Percentiles rank a stretch among this genome's conserved stretches.
These are phyloP conservation scores for Sporothrix globosa DNA, from an alignment of 2,329 filamentous ascomycete species.

Conservation along the genomic window DNA sequence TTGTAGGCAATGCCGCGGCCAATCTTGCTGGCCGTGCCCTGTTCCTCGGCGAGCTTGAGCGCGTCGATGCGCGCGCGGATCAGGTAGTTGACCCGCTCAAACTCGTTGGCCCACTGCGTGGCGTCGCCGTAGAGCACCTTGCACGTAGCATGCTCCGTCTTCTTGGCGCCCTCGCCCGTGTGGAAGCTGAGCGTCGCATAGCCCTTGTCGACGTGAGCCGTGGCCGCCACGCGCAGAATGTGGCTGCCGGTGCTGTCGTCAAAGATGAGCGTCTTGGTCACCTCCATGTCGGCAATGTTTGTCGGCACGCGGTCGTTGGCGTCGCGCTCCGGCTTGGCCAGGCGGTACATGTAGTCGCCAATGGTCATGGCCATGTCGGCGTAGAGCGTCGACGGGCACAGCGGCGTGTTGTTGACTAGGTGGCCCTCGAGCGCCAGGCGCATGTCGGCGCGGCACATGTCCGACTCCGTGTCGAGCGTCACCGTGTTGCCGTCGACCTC, in stretches of 20 bases:
- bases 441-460: conserved; percentile 66
- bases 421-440: conserved; percentile 66
- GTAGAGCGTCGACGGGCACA: conserved; percentile 64
- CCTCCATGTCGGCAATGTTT: conserved; percentile 69
- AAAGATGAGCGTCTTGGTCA: conserved; percentile 70
- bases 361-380: conserved; percentile 57
- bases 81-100: conserved; percentile 69
- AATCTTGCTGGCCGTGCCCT: conserved; percentile 71
- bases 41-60: conserved; percentile 63
- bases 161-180: conserved; percentile 61
- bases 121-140: conserved; percentile 64
- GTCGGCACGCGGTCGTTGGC: conserved; percentile 55
- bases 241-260: conserved; percentile 53
- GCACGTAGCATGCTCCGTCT: conserved; percentile 64
- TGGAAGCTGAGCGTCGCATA: conserved; percentile 61
- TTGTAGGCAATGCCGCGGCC: conserved; percentile 79
- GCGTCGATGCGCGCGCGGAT: conserved; percentile 65
- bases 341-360: conserved; percentile 68
- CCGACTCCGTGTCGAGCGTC: conserved; percentile 65
- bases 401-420: conserved; percentile 66
- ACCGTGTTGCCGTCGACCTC: conserved; percentile 63
- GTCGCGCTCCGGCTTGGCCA: conserved; percentile 56
- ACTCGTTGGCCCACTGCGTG: conserved; percentile 65
- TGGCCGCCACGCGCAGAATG: conserved; percentile 63
- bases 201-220: conserved; percentile 60